Evolutionary conservation across 495 filamentous ascomycete species (phyloP), one percentile per base, ranked within the genome.

Genomic region (Talaromyces borbonicus): DNA sequence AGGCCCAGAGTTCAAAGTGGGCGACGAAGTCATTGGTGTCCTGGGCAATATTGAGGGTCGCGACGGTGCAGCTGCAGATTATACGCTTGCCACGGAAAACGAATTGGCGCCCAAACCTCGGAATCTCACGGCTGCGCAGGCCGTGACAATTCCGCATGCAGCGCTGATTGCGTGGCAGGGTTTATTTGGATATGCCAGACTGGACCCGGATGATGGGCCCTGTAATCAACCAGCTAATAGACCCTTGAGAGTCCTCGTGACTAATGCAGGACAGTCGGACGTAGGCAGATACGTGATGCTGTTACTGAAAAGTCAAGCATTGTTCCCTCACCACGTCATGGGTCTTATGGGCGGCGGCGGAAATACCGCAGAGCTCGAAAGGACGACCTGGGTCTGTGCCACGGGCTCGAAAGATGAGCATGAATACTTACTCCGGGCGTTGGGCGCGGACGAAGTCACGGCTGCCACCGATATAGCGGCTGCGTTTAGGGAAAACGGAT

Each of bases 161-260:
- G 72, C 65, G 11, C 50, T 75, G 36, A 79, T 72, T 35, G 79
- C 75, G 4, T 81, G 68, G 69, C 74, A 80, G 48, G 75, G 71
- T 6, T 61, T 82, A n/a, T 81, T 81, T 51, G 59, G 55, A 11
- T 70, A 78, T 54, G 68, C 59, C 3, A 65, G 61, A 12, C 39
- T 69, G 31, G 49, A 68, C 43, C 56, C 61, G 2, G 22, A 49
- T 26, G n/a, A 42, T 43, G 45, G 41, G 40, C 24, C 36, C 1
- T 7, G 33, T 5, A 52, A 53, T 24, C 43, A 41, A 25, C 39
- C 50, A 25, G 58, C 45, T 0, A 46, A 47, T n/a, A 54, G 54
- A 19, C 37, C 22, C 12, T 44, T 62, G 43, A 58, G 67, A 6
- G 52, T 66, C 2, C 56, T 69, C 5, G 52, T 71, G 18, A 68